Percentiles rank a stretch among this genome's conserved stretches.
phyloP scores from a whole-genome alignment of 495 filamentous ascomycete species.

The Xylaria curta region DNA sequence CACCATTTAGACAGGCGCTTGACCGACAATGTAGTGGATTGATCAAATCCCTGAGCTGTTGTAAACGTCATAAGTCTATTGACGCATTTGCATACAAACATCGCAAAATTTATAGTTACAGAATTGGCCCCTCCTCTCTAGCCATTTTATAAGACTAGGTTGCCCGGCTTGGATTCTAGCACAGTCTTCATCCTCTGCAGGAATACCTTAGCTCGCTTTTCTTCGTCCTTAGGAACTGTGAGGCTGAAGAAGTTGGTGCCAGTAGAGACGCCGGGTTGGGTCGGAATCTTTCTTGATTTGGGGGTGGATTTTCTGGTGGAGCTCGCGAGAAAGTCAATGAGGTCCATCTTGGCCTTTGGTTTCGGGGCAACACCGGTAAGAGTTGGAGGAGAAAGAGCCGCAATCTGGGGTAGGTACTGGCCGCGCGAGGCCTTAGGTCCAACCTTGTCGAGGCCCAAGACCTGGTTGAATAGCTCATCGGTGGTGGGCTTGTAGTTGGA shows the following conservation, averaged over 20 bases:
- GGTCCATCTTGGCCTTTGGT: slow-evolving; percentile 59
- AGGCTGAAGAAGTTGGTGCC: slow-evolving; percentile 83
- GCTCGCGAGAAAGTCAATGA: slow-evolving; percentile 78
- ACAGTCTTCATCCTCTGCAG: slow-evolving; percentile 81
- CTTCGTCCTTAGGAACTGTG: slow-evolving; percentile 75
- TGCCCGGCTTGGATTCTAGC: slow-evolving; percentile 81
- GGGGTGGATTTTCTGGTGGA: slow-evolving; percentile 40
- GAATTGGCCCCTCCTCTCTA: slow-evolving; percentile 2
- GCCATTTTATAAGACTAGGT: slow-evolving; percentile 66
- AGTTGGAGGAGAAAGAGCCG: slow-evolving; percentile 56
- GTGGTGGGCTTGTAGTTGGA: slow-evolving; percentile 65
- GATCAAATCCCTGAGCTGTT: background rate
- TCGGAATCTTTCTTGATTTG: slow-evolving; percentile 39
- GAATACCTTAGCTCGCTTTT: slow-evolving; percentile 79
- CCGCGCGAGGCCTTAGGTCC: slow-evolving; percentile 53
- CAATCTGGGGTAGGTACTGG: slow-evolving; percentile 76
- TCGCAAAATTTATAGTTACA: slow-evolving; percentile 41
- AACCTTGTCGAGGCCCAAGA: slow-evolving; percentile 72
- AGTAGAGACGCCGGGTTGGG: slow-evolving; percentile 47
- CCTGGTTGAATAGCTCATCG: slow-evolving; percentile 86
- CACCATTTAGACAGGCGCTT: background rate
- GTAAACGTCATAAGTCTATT: slow-evolving; percentile 17
- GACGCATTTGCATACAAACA: slow-evolving; percentile 11
- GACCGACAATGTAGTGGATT: background rate
- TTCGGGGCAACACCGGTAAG: slow-evolving; percentile 39